phyloP scores from a whole-genome alignment of 148 eudicot genomes.

The Dianthus caryophyllus region DNA sequence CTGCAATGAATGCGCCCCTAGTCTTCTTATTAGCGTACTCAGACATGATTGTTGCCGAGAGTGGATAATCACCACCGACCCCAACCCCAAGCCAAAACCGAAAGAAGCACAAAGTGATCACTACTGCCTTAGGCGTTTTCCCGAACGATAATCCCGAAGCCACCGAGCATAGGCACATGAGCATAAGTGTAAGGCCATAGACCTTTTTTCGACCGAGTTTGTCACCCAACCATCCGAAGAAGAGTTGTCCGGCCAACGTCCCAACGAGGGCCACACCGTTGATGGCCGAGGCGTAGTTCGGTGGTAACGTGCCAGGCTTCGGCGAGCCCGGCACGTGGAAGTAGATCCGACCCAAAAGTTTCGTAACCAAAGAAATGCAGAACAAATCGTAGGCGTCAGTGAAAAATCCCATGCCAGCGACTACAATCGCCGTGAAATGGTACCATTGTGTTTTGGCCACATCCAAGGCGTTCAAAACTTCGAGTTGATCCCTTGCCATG shows the following conservation, averaged over 20 bases:
- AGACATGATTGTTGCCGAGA: slow-evolving; percentile 65
- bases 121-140: slow-evolving; percentile 33
- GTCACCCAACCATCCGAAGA: slow-evolving; percentile 72
- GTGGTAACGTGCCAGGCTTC: slow-evolving; percentile 53
- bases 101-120: slow-evolving; percentile 53
- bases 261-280: slow-evolving; percentile 59
- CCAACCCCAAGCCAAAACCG: slow-evolving; percentile 71
- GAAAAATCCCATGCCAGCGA: slow-evolving; percentile 68
- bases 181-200: slow-evolving; percentile 55
- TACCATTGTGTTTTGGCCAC: slow-evolving; percentile 67
- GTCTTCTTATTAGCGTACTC: slow-evolving; percentile 67
- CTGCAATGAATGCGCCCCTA: slow-evolving; percentile 57
- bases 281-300: slow-evolving; percentile 43
- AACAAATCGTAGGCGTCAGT: slow-evolving; percentile 68
- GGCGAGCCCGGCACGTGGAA: slow-evolving; percentile 32
- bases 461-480: slow-evolving; percentile 53
- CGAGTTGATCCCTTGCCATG: slow-evolving; percentile 41
- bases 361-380: slow-evolving; percentile 58
- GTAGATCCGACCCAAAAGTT: slow-evolving; percentile 56
- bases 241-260: slow-evolving; percentile 55
- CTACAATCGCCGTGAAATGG: slow-evolving; percentile 57
- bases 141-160: slow-evolving; percentile 60
- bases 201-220: slow-evolving; percentile 58
- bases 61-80: slow-evolving; percentile 58
- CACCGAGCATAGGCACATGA: slow-evolving; percentile 46